A percentile compares a stretch with the other conserved stretches of the same genome.
Conservation (phyloP, 176 grass and related monocot species). For the Bromus sterilis region DNA sequence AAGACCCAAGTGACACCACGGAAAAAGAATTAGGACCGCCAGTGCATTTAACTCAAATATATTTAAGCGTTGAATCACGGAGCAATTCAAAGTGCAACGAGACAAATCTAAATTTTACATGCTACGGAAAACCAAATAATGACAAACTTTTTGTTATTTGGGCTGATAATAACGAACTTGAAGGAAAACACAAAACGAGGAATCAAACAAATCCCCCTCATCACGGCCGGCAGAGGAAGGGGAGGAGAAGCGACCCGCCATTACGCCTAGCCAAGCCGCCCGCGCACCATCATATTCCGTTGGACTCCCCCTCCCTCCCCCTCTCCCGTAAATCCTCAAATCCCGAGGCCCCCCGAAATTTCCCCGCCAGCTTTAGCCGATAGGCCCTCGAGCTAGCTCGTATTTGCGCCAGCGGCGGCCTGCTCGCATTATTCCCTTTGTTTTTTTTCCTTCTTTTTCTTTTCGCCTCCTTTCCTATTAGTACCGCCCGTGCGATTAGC, state of each 20-base stretch:
- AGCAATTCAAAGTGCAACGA: too few species aligned
- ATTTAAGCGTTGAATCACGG: too few species aligned
- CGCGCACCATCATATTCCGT: not conserved
- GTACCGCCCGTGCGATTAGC: slow-evolving; percentile 40
- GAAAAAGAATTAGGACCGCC: too few species aligned
- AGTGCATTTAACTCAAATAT: too few species aligned
- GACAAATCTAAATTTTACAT: too few species aligned
- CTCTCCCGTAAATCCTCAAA: not conserved
- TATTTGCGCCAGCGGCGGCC: slow-evolving; percentile 26
- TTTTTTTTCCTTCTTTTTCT: not conserved
- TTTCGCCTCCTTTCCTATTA: slow-evolving; percentile 17
- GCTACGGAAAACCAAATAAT: not conserved
- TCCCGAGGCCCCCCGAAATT: slow-evolving; percentile 16
- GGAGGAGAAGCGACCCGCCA: not conserved
- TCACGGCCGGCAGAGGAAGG: not conserved
- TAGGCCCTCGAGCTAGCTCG: not conserved
- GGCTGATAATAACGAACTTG: too few species aligned
- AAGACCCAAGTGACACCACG: too few species aligned
- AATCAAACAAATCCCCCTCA: slow-evolving; percentile 1
- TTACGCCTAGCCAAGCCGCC: not conserved
- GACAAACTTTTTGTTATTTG: too few species aligned
- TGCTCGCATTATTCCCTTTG: slow-evolving; percentile 11
- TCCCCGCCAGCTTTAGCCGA: slow-evolving; percentile 14
- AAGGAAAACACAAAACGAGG: not conserved
- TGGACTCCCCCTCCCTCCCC: not conserved